Conservation (phyloP, 1,284 basidiomycete genomes). For the Cryptococcus sp. region DNA sequence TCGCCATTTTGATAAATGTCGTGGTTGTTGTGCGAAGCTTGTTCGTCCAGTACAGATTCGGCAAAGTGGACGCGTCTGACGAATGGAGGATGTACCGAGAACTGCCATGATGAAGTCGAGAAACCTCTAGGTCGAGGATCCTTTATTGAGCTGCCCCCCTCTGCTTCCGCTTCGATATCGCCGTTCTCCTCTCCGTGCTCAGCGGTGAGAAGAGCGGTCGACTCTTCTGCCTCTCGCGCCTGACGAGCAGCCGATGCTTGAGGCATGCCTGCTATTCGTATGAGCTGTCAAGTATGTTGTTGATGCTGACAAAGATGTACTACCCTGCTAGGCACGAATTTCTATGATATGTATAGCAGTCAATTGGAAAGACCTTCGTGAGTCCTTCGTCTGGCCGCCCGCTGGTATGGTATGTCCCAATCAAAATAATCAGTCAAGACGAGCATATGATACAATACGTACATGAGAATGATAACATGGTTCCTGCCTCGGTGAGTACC, state of each 20-base stretch:
- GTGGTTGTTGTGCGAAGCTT: neutral
- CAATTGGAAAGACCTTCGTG: too few relatives aligned
- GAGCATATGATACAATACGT: too few relatives aligned
- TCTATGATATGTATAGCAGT: too few relatives aligned
- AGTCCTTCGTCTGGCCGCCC: too few relatives aligned
- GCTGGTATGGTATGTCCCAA: too few relatives aligned
- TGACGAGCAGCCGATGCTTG: neutral
- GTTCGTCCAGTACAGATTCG: conserved; percentile 1
- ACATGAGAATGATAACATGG: too few relatives aligned
- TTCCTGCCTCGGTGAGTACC: too few relatives aligned
- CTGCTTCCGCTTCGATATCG: conserved; percentile 1
- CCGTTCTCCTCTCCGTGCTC: neutral
- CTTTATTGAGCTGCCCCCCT: neutral
- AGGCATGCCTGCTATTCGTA: too few relatives aligned
- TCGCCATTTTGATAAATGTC: neutral
- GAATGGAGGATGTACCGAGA: conserved; percentile 22
- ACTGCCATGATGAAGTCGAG: conserved; percentile 19
- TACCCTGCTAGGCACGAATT: too few relatives aligned
- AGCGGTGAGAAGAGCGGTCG: conserved; percentile 8
- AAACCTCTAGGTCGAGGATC: neutral
- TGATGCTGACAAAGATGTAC: too few relatives aligned
- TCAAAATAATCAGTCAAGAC: too few relatives aligned
- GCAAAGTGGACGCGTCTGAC: conserved; percentile 11
- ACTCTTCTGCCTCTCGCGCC: conserved; percentile 3
- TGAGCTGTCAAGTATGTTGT: too few relatives aligned